Base-by-base conservation (phyloP, 2,329 filamentous ascomycete genomes). In the Neodidymelliopsis sp. region DNA sequence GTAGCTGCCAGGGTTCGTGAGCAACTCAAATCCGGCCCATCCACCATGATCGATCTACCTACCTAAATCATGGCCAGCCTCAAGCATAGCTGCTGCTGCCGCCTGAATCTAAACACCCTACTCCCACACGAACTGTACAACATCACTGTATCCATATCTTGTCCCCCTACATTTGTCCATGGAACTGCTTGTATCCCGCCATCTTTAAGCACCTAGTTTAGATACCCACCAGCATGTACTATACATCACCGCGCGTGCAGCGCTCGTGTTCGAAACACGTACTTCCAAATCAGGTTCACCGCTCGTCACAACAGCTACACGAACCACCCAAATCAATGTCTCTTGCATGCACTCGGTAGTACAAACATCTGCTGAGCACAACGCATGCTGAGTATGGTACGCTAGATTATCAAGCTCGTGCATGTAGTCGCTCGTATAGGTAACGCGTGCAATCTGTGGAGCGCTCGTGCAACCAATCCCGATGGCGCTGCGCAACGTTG, bases 1-100 rank as follows among this genome's bases (percentile, higher is more conserved):
- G 77, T 90, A 55, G 92, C 93, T 5, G 77, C 73, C 40, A 71
- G 77, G 27, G 80, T 90, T 7, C 74, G 91, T 19, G 68, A 61
- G 30, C 46, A 62, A 25, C 29, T 70, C 8, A 69, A 61, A 18
- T 37, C 49, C 11, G 20, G 33, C 13, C 19, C 38, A 13, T 24
- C 24, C 2, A 28, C 16, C 31, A 19, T 11, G 4, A 13, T 13
- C 11, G 16, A n/a, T 2, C 11, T 9, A 16, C 9, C 16, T 11
- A 28, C 23, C 13, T 12, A 40, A 39, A 6, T 8, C 15, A 16
- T 8, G 6, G 8, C 19, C 7, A 11, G 6, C 16, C 27, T 7
- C 12, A 13, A 5, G 19, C 15, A 28, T 15, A 18, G 33, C 27
- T 30, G 23, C 6, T 27, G 11, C 10, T 11, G 8, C 29, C 12